These are phyloP conservation scores for Rhynchosporium agropyri DNA, from an alignment of 2,329 filamentous ascomycete genomes.

Conservation along the genomic window DNA sequence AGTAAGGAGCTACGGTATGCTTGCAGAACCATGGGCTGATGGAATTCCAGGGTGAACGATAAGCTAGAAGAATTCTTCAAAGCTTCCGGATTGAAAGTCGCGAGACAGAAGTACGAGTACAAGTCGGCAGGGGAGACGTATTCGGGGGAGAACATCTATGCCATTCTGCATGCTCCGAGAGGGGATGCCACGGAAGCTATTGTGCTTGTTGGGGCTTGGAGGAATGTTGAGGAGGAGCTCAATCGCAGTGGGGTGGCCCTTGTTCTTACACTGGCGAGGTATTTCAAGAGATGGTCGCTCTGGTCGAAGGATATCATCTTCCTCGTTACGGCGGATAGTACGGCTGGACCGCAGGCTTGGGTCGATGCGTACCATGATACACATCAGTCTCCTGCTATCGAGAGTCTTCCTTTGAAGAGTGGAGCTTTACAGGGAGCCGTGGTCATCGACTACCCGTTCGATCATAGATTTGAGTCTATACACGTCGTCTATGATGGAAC, in stretches of 20 bases:
- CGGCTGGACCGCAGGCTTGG: constrained; percentile 91
- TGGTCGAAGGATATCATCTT: constrained; percentile 99
- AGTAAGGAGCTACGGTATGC: constrained; percentile 46
- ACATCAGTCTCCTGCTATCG: constrained; percentile 70
- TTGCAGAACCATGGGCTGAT: constrained; percentile 18
- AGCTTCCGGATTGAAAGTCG: constrained; percentile 82
- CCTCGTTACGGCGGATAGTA: constrained; percentile 84
- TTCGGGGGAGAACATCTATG: constrained; percentile 87
- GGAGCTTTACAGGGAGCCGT: constrained; percentile 91
- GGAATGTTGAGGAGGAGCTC: constrained; percentile 73
- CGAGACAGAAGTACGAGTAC: constrained; percentile 86
- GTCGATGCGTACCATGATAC: constrained; percentile 96
- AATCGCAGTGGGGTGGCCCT: constrained; percentile 89
- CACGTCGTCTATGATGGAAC: constrained; percentile 94
- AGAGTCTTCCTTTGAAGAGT: constrained; percentile 83
- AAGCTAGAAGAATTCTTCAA: constrained; percentile 75
- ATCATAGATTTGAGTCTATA: constrained; percentile 80
- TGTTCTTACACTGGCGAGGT: constrained; percentile 82
- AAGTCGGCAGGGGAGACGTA: constrained; percentile 73
- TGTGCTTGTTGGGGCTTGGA: constrained; percentile 88
- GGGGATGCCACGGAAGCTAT: constrained; percentile 97
- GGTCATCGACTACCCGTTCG: constrained; percentile 89
- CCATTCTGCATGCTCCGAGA: constrained; percentile 87
- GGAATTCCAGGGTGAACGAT: constrained; percentile 61
- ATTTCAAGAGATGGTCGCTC: constrained; percentile 96